Evolutionary conservation across 352 stramenopile genomes (phyloP).

Genomic region (Saprolegnia diclina): DNA sequence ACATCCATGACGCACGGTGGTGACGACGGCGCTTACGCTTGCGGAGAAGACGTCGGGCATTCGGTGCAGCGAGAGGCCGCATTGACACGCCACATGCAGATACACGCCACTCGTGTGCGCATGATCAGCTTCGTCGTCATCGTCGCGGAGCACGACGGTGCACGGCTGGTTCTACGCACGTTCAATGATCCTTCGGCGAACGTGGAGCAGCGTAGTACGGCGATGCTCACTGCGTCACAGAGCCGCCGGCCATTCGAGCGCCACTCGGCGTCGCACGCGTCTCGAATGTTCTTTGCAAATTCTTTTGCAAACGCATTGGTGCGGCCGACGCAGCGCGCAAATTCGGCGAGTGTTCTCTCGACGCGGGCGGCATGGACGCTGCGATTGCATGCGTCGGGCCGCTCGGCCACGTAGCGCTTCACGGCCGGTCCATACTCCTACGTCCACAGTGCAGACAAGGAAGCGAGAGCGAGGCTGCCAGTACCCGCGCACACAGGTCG

Average conservation of each 20-base stretch:
- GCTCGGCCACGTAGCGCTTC: constrained; percentile 18
- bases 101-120: constrained; percentile 2
- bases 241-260: neutral
- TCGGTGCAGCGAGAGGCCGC: neutral
- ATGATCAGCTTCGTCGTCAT: neutral
- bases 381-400: neutral
- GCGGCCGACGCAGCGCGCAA: neutral
- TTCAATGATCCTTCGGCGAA: no score
- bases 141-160: neutral
- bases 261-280: constrained; percentile 1
- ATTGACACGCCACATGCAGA: neutral
- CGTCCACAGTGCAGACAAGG: neutral
- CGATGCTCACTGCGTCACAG: constrained; percentile 9
- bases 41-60: constrained; percentile 7
- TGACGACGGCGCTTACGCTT: neutral
- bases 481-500: constrained; percentile 9
- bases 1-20: neutral
- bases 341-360: neutral
- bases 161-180: constrained; percentile 7
- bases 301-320: constrained; percentile 1
- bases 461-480: no score
- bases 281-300: neutral
- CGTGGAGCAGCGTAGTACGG: constrained; percentile 7
- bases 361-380: neutral
- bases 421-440: constrained; percentile 1